phyloP scores from a whole-genome alignment of 2,329 filamentous ascomycete genomes.

The Bisporella sp. region DNA sequence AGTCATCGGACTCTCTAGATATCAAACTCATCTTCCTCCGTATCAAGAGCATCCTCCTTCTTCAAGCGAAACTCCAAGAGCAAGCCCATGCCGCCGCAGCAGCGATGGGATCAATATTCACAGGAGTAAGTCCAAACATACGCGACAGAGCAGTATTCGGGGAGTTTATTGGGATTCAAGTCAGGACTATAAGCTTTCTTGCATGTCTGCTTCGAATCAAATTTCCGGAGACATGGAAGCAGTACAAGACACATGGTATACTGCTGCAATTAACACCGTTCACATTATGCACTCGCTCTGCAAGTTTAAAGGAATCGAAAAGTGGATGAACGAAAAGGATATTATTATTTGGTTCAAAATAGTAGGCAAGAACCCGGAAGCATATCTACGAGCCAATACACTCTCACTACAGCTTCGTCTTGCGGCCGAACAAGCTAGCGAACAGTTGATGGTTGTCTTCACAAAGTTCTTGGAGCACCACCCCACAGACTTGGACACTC shows the following conservation, averaged over 20 bases:
- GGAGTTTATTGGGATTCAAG: constrained; percentile 94
- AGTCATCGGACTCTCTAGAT: constrained; percentile 69
- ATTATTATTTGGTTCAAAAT: constrained; percentile 52
- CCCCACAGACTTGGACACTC: constrained; percentile 71
- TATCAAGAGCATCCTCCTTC: constrained; percentile 81
- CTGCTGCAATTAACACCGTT: constrained; percentile 83
- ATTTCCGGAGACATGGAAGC: too few relatives aligned
- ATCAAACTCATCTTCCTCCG: constrained; percentile 88
- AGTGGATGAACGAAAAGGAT: constrained; percentile 66
- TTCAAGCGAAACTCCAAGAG: constrained; percentile 89
- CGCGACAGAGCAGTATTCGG: constrained; percentile 91
- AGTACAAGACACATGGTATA: too few relatives aligned
- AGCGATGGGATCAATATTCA: constrained; percentile 74
- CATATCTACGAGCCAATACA: constrained; percentile 61
- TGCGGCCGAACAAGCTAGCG: constrained; percentile 79
- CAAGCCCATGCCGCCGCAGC: constrained; percentile 84
- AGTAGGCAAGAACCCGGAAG: constrained; percentile 75
- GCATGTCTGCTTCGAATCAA: constrained; percentile 85
- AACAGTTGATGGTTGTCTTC: constrained; percentile 80
- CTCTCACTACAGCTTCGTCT: constrained; percentile 69
- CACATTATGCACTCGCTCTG: constrained; percentile 77
- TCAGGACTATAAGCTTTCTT: constrained; percentile 98
- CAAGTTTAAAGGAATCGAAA: constrained; percentile 50
- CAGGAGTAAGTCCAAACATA: constrained; percentile 87
- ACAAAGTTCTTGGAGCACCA: constrained; percentile 67